These are phyloP conservation scores for Zasmidium angulare DNA, from an alignment of 2,329 filamentous ascomycete species.

Conservation along the genomic window DNA sequence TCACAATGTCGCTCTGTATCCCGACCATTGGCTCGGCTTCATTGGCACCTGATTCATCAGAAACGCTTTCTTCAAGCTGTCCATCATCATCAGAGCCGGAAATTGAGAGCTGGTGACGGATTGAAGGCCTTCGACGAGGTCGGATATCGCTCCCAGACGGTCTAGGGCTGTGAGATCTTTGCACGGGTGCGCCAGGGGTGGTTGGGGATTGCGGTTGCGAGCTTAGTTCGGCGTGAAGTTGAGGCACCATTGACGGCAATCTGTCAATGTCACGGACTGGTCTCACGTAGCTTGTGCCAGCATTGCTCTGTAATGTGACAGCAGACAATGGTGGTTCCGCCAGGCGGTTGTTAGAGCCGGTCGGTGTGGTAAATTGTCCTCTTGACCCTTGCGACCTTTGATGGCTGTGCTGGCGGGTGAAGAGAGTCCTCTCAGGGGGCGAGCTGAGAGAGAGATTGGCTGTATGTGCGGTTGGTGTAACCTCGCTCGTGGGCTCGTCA, in stretches of 20 bases:
- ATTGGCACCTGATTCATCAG: conserved; percentile 75
- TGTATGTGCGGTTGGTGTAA: conserved; percentile 55
- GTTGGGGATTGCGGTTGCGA: conserved; percentile 94
- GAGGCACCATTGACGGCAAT: conserved; percentile 76
- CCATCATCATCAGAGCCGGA: conserved; percentile 87
- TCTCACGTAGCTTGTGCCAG: conserved; percentile 60
- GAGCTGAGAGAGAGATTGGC: conserved; percentile 65
- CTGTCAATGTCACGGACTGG: conserved; percentile 80
- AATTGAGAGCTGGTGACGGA: conserved; percentile 81
- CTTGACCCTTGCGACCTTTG: conserved; percentile 44
- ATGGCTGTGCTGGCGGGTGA: conserved; percentile 56
- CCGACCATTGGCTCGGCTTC: conserved; percentile 75
- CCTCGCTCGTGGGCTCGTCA: conserved; percentile 58
- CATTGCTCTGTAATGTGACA: conserved; percentile 31
- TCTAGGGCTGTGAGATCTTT: conserved; percentile 47
- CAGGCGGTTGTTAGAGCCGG: conserved; percentile 18
- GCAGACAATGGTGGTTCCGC: conserved; percentile 30
- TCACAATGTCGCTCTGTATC: conserved; percentile 77
- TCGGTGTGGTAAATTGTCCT: conserved; percentile 32
- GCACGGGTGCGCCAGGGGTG: conserved; percentile 70
- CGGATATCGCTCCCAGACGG: conserved; percentile 53
- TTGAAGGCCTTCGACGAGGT: conserved; percentile 72
- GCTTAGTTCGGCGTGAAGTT: conserved; percentile 65
- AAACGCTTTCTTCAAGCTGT: conserved; percentile 77
- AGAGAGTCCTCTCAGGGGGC: conserved; percentile 68